phyloP scores from a whole-genome alignment of 108 stramenopile species.

The Conticribra weissflogii region DNA sequence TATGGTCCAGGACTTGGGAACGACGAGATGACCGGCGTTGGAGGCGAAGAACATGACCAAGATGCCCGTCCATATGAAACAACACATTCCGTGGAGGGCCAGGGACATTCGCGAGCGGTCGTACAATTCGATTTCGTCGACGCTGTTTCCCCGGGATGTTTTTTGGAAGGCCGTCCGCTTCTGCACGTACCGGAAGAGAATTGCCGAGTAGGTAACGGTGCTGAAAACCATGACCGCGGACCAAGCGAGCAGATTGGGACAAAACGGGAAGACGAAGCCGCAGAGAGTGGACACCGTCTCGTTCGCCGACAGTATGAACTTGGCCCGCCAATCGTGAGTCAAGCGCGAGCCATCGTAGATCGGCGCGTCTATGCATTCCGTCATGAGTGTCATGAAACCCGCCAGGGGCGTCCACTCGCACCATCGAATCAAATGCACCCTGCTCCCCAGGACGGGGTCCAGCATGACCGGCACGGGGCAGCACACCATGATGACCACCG shows the following conservation, averaged over 20 bases:
- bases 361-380: slow-evolving; percentile 49
- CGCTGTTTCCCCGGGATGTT: slow-evolving; percentile 22
- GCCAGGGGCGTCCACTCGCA: slow-evolving; percentile 72
- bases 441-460: slow-evolving; percentile 46
- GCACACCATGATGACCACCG: slow-evolving; percentile 40
- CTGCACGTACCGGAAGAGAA: slow-evolving; percentile 29
- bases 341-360: slow-evolving; percentile 6
- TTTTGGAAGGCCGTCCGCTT: slow-evolving; percentile 9
- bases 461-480: slow-evolving; percentile 51
- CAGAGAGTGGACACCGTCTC: slow-evolving; percentile 38
- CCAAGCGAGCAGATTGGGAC: slow-evolving; percentile 42
- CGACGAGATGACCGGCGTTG: slow-evolving; percentile 18
- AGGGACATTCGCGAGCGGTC: slow-evolving; percentile 33
- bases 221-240: slow-evolving; percentile 30
- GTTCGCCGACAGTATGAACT: slow-evolving; percentile 5
- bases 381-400: slow-evolving; percentile 63
- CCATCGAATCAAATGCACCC: slow-evolving; percentile 63
- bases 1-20: slow-evolving; percentile 7
- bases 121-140: slow-evolving; percentile 29
- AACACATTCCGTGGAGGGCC: slow-evolving; percentile 42
- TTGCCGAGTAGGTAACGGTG: slow-evolving; percentile 35
- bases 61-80: slow-evolving; percentile 53
- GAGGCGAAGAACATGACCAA: slow-evolving; percentile 46
- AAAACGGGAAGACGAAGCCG: slow-evolving; percentile 58
- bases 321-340: slow-evolving; percentile 30